phyloP scores from a whole-genome alignment of 805 yeast genomes.

The Metschnikowia arizonensis region DNA sequence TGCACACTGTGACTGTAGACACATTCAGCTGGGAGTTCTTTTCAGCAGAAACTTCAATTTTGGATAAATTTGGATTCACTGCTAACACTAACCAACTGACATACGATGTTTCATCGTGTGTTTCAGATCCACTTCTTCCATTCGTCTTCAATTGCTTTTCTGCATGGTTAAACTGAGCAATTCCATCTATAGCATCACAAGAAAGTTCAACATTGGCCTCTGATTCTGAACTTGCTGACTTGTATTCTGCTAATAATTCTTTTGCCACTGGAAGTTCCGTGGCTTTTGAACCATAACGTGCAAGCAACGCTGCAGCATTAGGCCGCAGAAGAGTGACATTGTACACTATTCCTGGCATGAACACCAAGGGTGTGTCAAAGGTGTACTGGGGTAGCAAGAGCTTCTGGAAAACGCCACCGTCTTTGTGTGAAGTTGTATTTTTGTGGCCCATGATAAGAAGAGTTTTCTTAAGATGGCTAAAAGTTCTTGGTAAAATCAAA shows the following conservation, averaged over 20 bases:
- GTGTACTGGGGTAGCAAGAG: slow-evolving; percentile 38
- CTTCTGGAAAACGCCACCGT: slow-evolving; percentile 12
- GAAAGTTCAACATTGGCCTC: slow-evolving; percentile 22
- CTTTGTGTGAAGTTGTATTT: slow-evolving; percentile 5
- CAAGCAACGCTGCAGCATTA: slow-evolving; percentile 45
- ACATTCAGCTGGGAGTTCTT: slow-evolving; percentile 3
- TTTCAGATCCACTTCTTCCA: not conserved
- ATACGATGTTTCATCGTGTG: slow-evolving; percentile 14
- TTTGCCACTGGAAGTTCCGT: slow-evolving; percentile 26
- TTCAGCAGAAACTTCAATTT: slow-evolving; percentile 22
- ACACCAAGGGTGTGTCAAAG: slow-evolving; percentile 43
- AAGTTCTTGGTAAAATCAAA: too few species aligned
- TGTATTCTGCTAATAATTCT: slow-evolving; percentile 33
- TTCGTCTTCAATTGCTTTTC: slow-evolving; percentile 7
- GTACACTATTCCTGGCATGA: slow-evolving; percentile 61
- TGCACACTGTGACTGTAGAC: slow-evolving; percentile 37
- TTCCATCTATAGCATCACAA: slow-evolving; percentile 30
- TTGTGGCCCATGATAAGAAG: slow-evolving; percentile 1
- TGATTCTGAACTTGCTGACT: slow-evolving; percentile 21
- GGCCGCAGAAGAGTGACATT: slow-evolving; percentile 48
- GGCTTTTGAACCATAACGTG: slow-evolving; percentile 34
- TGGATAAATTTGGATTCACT: slow-evolving; percentile 30
- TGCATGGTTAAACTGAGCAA: slow-evolving; percentile 19
- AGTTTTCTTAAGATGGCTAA: not conserved
- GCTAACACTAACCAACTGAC: slow-evolving; percentile 39